Conservation (phyloP, 768 basidiomycete genomes). For the Erythrobasidium yunnanense region DNA sequence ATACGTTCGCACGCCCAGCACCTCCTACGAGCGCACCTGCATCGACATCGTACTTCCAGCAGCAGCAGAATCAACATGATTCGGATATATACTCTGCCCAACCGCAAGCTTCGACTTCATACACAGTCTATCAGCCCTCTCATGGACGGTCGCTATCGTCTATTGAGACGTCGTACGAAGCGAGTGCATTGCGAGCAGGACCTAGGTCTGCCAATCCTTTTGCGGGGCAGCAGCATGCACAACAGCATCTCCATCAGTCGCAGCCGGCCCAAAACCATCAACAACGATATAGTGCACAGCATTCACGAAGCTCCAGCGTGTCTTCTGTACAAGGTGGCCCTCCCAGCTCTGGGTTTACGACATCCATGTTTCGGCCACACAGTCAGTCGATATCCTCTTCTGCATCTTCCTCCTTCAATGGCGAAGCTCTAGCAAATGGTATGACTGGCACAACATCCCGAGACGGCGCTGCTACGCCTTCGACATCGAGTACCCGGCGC, state of each 20-base stretch:
- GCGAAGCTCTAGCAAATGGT: no score
- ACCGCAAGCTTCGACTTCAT: not conserved
- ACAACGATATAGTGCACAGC: not conserved
- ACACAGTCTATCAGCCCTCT: no score
- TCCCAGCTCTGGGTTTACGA: no score
- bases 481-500: not conserved
- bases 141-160: no score
- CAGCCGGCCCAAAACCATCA: not conserved
- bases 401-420: not conserved
- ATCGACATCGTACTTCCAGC: not conserved
- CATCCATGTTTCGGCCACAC: not conserved
- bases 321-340: not conserved
- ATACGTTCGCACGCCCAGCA: not conserved
- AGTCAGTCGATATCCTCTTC: slow-evolving; percentile 14
- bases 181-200: no score
- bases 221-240: not conserved
- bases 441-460: no score
- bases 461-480: not conserved
- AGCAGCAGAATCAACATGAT: not conserved
- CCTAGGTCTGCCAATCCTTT: no score
- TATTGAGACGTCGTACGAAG: no score
- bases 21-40: slow-evolving; percentile 11
- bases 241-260: not conserved
- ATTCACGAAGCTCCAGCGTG: slow-evolving; percentile 19
- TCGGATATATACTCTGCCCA: not conserved